Base-by-base conservation (phyloP, 495 filamentous ascomycete species). In the Daldinia concentrica region DNA sequence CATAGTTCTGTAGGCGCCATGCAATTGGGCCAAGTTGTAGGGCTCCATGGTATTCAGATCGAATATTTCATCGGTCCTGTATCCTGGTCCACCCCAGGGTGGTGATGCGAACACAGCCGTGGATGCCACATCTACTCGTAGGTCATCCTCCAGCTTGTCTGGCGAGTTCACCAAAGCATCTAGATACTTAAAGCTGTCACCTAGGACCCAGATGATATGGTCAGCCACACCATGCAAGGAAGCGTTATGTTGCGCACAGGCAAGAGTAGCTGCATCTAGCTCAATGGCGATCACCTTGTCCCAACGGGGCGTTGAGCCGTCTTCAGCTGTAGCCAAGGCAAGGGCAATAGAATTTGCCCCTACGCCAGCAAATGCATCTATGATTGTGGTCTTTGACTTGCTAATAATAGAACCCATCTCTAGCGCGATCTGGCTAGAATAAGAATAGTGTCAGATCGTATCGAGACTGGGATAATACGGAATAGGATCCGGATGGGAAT, bases 291-390 rank as follows among this genome's bases (percentile, higher is more conserved):
- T 92, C 52, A 99, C 86, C 54, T 86, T 89, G 30, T 88, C 84
- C 90, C 93, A 98, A 57, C 87, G 86, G 3, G 62, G 70, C 24
- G 70, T 74, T 30, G 1, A 4, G 45, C 68, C 73, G 24, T 77
- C 73, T 54, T 69, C 62, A 65, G 69, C 55, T 9, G 86, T 86
- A 3, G 90, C 90, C 7, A 88, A 83, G 14, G 95, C 95, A 74
- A 98, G 97, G 30, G 94, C 93, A 67, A 99, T 99, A n/a, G 90
- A 86, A 77, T 99, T 98, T 57, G 94, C 95, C 15, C 95, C 95
- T 8, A 93, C 93, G 32, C 95, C 95, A 24, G 89, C 91, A 82
- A 99, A 98, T 17, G 90, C 86, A 77, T 99, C 95, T 48, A 99
- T 87, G 32, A 98, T 85, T 79, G 71, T 86, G 77, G 60, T 82